Evolutionary conservation across 345 rosid genomes (phyloP), one percentile per base, ranked within the genome.

Genomic region (Pugionium cornutum): DNA sequence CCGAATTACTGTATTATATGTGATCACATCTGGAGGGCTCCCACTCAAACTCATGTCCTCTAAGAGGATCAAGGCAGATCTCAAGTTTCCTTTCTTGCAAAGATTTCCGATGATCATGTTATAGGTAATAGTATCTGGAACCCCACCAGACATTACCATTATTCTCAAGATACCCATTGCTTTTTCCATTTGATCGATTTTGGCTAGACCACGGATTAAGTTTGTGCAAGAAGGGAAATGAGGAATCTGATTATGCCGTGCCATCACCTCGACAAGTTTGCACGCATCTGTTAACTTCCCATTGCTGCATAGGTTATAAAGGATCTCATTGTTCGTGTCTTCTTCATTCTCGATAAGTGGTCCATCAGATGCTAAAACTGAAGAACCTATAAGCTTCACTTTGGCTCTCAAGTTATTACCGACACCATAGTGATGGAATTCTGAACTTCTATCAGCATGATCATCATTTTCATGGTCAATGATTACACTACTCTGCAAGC

Each of bases 61-160:
- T 47, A 89, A 72, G 58, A 89, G 81, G 56, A 59, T 45, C 54
- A 85, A 72, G 0, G 96, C 98, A 70, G 85, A 76, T 55, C 28
- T 66, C 41, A 89, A 52, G 10, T 65, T 30, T 65, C 89, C 83
- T 73, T 74, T 80, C 82, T 82, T 85, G 54, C 98, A 89, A 53
- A 87, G 80, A 44, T 81, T 84, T 1, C 91, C 85, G 26, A 91
- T 73, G 81, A 85, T 64, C 88, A 88, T 86, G 72, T 88, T 91
- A 69, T 84, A 91, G 4, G 91, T 86, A 36, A 91, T 87, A 54
- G 75, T 78, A 77, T 91, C 95, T 8, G 89, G 92, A 69, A 87
- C 58, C 33, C 89, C 95, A 77, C 98, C 92, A 40, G 96, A 91
- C 87, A 86, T 81, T 31, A 86, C 81, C 95, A 91, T 83, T 54